These are phyloP conservation scores for Isoetes engelmannii DNA, from an alignment of 83 land plant species.

Conservation along the genomic window DNA sequence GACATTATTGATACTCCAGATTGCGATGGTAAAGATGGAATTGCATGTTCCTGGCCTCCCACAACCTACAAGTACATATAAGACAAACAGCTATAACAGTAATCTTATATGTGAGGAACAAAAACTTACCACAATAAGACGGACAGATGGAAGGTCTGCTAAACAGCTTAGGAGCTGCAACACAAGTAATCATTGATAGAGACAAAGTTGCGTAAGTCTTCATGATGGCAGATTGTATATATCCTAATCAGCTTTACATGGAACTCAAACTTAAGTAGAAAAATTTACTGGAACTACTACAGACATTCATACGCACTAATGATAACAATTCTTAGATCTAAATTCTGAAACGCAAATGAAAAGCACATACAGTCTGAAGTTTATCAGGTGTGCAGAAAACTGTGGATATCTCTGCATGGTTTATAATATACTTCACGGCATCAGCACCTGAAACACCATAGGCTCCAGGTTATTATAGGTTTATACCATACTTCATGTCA, in stretches of 20 bases:
- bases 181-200: conserved; percentile 8
- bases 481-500: neutral
- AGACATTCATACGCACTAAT: too few relatives aligned
- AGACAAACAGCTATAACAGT: neutral
- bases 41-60: conserved; percentile 57
- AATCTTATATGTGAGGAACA: neutral
- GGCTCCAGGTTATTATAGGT: conserved; percentile 1
- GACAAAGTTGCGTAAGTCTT: neutral
- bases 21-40: conserved; percentile 61
- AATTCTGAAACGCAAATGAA: neutral
- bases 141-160: conserved; percentile 68
- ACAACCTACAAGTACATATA: conserved; percentile 47
- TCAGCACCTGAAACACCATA: conserved; percentile 64
- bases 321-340: too few relatives aligned
- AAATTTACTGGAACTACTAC: too few relatives aligned
- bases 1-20: conserved; percentile 66
- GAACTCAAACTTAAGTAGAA: neutral
- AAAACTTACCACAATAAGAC: conserved; percentile 79
- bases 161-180: conserved; percentile 75
- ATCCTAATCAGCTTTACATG: neutral
- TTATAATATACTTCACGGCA: conserved; percentile 85
- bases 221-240: too few relatives aligned
- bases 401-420: conserved; percentile 69
- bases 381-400: conserved; percentile 86
- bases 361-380: conserved; percentile 56